These are phyloP conservation scores for Thymus mandschuricus DNA, from an alignment of 257 asterid genomes.

Conservation along the genomic window DNA sequence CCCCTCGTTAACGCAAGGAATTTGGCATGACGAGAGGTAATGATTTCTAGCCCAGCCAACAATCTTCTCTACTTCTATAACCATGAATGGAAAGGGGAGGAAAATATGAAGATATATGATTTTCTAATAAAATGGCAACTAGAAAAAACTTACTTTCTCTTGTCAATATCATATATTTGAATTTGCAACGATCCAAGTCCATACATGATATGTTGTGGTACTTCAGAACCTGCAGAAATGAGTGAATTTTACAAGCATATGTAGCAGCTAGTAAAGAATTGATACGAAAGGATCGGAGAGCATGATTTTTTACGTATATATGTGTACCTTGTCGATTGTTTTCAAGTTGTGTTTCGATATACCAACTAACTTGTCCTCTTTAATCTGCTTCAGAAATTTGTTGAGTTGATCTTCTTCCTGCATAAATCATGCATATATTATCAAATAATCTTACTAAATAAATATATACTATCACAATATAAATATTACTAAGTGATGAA, in stretches of 20 bases:
- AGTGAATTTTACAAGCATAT: not conserved
- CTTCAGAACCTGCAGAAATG: conserved; percentile 69
- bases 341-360: conserved; percentile 73
- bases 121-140: not conserved
- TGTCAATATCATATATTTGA: conserved; percentile 68
- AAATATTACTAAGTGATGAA: too few species aligned
- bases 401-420: conserved; percentile 75
- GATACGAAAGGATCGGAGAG: too few species aligned
- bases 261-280: too few species aligned
- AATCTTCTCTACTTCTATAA: conserved; percentile 60
- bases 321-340: conserved; percentile 43
- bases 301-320: too few species aligned
- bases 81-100: too few species aligned
- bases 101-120: too few species aligned
- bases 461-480: too few species aligned
- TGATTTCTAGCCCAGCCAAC: conserved; percentile 76
- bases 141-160: conserved; percentile 44
- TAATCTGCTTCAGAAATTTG: conserved; percentile 68
- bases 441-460: not conserved
- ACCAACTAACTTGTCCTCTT: conserved; percentile 72
- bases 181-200: conserved; percentile 58
- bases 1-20: conserved; percentile 53
- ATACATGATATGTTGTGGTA: conserved; percentile 60
- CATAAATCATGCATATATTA: conserved; percentile 22
- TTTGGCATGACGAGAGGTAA: conserved; percentile 57